Evolutionary conservation across 352 stramenopile genomes (phyloP).

Genomic region (Globisporangium barbulae): DNA sequence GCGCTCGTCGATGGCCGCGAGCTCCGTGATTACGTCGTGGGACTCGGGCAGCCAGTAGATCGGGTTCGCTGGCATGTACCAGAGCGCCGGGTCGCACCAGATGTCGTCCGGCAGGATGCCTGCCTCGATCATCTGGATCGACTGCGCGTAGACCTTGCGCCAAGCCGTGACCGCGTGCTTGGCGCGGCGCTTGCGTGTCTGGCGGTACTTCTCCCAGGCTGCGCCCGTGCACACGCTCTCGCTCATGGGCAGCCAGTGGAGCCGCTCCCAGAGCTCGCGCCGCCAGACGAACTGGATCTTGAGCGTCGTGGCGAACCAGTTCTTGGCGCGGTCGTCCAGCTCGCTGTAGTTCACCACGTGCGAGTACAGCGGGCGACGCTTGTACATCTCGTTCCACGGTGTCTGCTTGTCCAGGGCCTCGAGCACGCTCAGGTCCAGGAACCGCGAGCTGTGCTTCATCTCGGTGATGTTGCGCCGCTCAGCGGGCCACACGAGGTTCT

Average conservation of each 20-base stretch:
- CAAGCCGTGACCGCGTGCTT: conserved; percentile 34
- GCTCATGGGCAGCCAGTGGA: conserved; percentile 47
- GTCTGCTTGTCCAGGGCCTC: conserved; percentile 22
- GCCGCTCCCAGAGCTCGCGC: conserved; percentile 43
- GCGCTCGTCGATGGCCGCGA: conserved; percentile 26
- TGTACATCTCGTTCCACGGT: conserved; percentile 45
- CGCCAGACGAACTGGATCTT: conserved; percentile 42
- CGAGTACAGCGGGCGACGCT: conserved; percentile 24
- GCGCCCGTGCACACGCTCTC: conserved; percentile 34
- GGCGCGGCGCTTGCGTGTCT: conserved; percentile 35
- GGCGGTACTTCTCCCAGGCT: conserved; percentile 36
- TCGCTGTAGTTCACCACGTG: conserved; percentile 27
- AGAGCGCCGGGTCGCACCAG: conserved; percentile 40
- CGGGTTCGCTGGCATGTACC: conserved; percentile 42
- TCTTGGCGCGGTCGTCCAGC: conserved; percentile 22
- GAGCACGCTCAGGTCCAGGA: conserved; percentile 25
- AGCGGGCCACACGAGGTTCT: conserved; percentile 34
- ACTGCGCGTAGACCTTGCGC: conserved; percentile 43
- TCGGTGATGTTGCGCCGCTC: conserved; percentile 39
- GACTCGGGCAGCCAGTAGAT: conserved; percentile 39
- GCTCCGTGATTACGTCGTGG: conserved; percentile 21
- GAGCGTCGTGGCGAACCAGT: conserved; percentile 33
- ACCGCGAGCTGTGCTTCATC: conserved; percentile 37
- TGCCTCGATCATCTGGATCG: conserved; percentile 41
- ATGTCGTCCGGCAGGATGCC: conserved; percentile 32